These are phyloP conservation scores for Pseudocercospora crystallina DNA, from an alignment of 2,329 filamentous ascomycete genomes.

Conservation along the genomic window DNA sequence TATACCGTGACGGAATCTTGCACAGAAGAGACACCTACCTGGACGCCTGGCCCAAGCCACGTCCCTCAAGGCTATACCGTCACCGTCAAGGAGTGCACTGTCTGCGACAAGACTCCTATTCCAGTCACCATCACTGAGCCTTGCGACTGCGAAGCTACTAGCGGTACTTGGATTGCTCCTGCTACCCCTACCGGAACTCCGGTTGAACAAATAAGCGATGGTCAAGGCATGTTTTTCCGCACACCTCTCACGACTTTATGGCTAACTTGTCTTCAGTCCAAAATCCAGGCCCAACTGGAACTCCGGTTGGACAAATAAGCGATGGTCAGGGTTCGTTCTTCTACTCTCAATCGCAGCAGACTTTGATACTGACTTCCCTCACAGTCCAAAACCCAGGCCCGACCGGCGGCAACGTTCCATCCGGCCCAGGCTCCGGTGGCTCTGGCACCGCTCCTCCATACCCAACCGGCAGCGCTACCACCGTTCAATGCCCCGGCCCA, in stretches of 20 bases:
- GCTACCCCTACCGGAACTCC: slow-evolving; percentile 18
- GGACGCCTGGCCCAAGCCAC: slow-evolving; percentile 33
- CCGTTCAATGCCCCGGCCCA: slow-evolving; percentile 27
- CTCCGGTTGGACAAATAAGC: slow-evolving; percentile 21
- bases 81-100: slow-evolving; percentile 35
- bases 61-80: slow-evolving; percentile 38
- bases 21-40: slow-evolving; percentile 35
- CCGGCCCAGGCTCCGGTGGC: slow-evolving; percentile 9
- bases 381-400: slow-evolving; percentile 5
- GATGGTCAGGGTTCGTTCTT: slow-evolving; percentile 17
- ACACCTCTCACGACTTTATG: neutral
- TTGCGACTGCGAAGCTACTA: slow-evolving; percentile 35
- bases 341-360: neutral
- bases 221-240: slow-evolving; percentile 17
- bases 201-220: slow-evolving; percentile 24
- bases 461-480: slow-evolving; percentile 17
- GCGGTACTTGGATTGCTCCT: slow-evolving; percentile 22
- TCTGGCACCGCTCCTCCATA: slow-evolving; percentile 17
- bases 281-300: slow-evolving; percentile 4
- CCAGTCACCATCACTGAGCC: slow-evolving; percentile 38
- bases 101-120: slow-evolving; percentile 31
- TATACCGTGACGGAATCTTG: slow-evolving; percentile 41
- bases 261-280: neutral
- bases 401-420: slow-evolving; percentile 7
- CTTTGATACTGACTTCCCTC: neutral